phyloP scores from a whole-genome alignment of 192 early-diverging fungal genomes.

The Rhizophagus sp. region DNA sequence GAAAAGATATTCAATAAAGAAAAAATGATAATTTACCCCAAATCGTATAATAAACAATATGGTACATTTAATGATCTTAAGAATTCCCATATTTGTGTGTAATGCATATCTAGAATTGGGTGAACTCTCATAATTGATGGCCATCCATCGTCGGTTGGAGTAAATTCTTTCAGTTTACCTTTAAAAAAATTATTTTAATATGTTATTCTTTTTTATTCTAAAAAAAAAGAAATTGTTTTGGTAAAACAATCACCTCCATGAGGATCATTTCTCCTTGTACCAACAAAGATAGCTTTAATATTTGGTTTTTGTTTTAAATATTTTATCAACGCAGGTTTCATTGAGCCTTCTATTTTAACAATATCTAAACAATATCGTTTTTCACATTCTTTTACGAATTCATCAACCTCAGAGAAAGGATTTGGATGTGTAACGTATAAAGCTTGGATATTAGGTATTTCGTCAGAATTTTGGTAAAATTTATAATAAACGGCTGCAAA shows the following conservation, averaged over 20 bases:
- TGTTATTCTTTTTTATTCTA: background rate
- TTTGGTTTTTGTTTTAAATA: conserved; percentile 59
- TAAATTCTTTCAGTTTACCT: conserved; percentile 59
- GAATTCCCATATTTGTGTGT: conserved; percentile 82
- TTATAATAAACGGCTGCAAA: conserved; percentile 66
- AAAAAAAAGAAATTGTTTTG: background rate
- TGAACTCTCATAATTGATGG: conserved; percentile 89
- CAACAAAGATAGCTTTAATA: conserved; percentile 79
- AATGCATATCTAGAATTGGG: conserved; percentile 90
- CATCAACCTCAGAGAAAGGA: conserved; percentile 84
- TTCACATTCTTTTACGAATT: conserved; percentile 76
- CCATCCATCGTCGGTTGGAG: conserved; percentile 85
- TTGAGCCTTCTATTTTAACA: conserved; percentile 65
- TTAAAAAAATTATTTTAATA: background rate
- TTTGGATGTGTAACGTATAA: conserved; percentile 79
- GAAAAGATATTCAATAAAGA: background rate
- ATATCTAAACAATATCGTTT: conserved; percentile 72
- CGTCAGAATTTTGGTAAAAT: conserved; percentile 19
- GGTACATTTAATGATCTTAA: conserved; percentile 63
- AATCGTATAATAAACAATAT: conserved; percentile 89
- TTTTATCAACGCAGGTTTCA: conserved; percentile 75
- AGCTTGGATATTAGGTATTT: conserved; percentile 50
- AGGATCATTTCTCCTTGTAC: conserved; percentile 74
- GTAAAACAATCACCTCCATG: conserved; percentile 53
- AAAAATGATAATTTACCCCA: conserved; percentile 57